Evolutionary conservation across 768 basidiomycete species (phyloP).

Genomic region (Dacryopinax primogenitus): DNA sequence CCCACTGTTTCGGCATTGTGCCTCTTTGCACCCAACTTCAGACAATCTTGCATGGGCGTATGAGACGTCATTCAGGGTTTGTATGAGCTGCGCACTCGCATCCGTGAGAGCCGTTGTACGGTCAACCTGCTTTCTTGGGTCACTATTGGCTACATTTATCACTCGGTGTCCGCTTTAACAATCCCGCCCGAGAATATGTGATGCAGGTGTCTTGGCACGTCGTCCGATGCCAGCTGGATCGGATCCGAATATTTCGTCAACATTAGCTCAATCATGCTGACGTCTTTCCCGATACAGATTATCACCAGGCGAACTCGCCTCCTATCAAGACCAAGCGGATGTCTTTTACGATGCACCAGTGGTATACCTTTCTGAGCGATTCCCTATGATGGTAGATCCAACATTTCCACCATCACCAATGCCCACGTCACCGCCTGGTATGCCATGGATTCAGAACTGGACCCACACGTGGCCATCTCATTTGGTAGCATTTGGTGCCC

Average conservation of each 20-base stretch:
- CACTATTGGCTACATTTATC: too few species aligned
- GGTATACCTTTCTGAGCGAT: conserved; percentile 49
- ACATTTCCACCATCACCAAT: conserved; percentile 51
- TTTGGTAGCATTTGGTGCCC: conserved; percentile 69
- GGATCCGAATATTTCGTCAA: neutral
- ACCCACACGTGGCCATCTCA: conserved; percentile 68
- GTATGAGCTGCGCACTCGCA: neutral
- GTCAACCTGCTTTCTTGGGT: too few species aligned
- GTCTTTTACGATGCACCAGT: conserved; percentile 65
- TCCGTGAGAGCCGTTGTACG: too few species aligned
- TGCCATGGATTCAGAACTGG: conserved; percentile 33
- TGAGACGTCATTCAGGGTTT: neutral
- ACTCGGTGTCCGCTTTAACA: too few species aligned
- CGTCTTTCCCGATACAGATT: neutral
- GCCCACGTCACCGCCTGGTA: conserved; percentile 31
- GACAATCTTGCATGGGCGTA: too few species aligned
- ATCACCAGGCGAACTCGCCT: conserved; percentile 26
- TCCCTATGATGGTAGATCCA: conserved; percentile 50
- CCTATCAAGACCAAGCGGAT: conserved; percentile 69
- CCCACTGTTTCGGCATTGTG: neutral
- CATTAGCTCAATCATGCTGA: neutral
- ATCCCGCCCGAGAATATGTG: neutral
- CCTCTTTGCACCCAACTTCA: conserved; percentile 14
- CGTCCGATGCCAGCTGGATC: neutral
- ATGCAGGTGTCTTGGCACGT: neutral